Base-by-base conservation (phyloP, 2,329 filamentous ascomycete species). In the Chaetoscypha palmicola region DNA sequence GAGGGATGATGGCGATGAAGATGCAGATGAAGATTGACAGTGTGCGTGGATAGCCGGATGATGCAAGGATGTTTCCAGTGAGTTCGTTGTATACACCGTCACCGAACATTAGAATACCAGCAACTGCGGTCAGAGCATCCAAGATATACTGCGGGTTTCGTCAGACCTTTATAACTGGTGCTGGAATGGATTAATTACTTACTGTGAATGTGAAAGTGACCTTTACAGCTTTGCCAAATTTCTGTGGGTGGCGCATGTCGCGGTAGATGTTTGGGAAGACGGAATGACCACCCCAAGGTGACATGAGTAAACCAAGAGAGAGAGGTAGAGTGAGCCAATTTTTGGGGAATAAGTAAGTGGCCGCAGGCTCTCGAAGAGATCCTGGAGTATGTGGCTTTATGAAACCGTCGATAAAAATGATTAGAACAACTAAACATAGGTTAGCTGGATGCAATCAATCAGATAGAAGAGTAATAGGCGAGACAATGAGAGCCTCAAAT, bases 21-120 rank as follows among this genome's bases (percentile, higher is more conserved):
- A 86, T 70, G 52, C 88, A 88, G 63, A 96, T 84, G 53, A 91
- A 70, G 36, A 91, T 67, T n/a, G 81, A 87, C 31, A 94, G 65
- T 1, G 70, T 73, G 10, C 76, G 68, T 1, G 91, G 87, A 61
- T 94, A 96, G 42, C 82, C 83, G 4, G 73, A 65, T 1, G 79
- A 83, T 41, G 75, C 71, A 52, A 97, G 77, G 48, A 98, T 83
- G 66, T 95, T 97, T 58, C 84, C 83, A 0, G 92, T 96, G 61
- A 97, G 82, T 63, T 94, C 88, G 51, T 95, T 90, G 45, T 75
- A 76, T 42, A 95, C 86, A n/a, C 70, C 74, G 54, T 94, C 86
- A 28, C 91, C 91, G 63, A 96, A 98, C 91, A 98, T 97, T 52
- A 96, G 73, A 46, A 92, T 76, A 30, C 92, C 91, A 9, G 86